Base-by-base conservation (phyloP, 306 rosid species). In the Cucumis melo region DNA sequence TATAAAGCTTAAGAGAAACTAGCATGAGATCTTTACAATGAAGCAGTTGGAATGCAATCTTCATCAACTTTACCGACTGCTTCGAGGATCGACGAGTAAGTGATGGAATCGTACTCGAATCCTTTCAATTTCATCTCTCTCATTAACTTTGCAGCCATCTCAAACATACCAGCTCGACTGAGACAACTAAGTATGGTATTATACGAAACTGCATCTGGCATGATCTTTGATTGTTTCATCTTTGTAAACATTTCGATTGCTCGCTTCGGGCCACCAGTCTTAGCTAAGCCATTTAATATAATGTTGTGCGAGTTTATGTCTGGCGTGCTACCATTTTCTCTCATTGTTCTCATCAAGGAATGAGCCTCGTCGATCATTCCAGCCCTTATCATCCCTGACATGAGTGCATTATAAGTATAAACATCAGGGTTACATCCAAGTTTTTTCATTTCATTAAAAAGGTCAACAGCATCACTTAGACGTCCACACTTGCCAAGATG, bases 61-160 rank as follows among this genome's bases (percentile, higher is more conserved):
- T 87, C 95, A 81, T 94, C 94, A 63, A 91, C 89, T 85, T 86
- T 94, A 79, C 97, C 98, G 51, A 94, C 95, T n/a, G 97, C 98
- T 84, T 94, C 95, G 10, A 94, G 91, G 77, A 94, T 91, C 27
- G 97, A 94, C 15, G 97, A 90, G 89, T 91, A 91, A 10, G 97
- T 91, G 80, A 91, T 91, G 75, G 57, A 81, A 78, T 94, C 94
- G 66, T 91, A 90, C 76, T 85, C 83, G 60, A 87, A 91, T 64
- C 98, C 97, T 72, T 80, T 83, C 15, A 85, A 83, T 74, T 74
- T 86, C 98, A 93, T 93, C 83, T 93, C 96, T 78, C 84, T 92
- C 98, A 94, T 94, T 80, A 94, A 87, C 83, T 65, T 91, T 53
- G 96, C 93, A 73, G 95, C 93, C 78, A 91, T 95, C 84, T 94